Base-by-base conservation (phyloP, 495 filamentous ascomycete genomes). In the Penicillium herquei region DNA sequence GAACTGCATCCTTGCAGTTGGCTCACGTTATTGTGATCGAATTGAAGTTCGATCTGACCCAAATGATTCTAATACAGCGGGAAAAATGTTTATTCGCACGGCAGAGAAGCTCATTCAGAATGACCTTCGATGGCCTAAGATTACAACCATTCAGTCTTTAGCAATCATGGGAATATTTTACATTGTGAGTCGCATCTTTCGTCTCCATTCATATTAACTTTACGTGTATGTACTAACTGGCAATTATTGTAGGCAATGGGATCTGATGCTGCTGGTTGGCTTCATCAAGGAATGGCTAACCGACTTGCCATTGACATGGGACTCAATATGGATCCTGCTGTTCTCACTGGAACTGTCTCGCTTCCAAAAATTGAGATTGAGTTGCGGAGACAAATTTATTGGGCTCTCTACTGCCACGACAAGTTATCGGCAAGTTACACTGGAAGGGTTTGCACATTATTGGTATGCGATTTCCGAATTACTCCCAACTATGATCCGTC, bases 81-180 rank as follows among this genome's bases (percentile, higher is more conserved):
- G 90, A 1, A 84, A 88, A 49, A 78, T 86, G 56, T 93, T 93
- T 67, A 89, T 90, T 59, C 78, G 77, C 31, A 84, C 87, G 62
- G 83, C 84, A 18, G 75, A 84, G 53, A 71, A 74, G 21, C 69
- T 92, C 6, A 74, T 90, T 8, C 59, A 58, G 10, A 68, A 83
- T 42, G 70, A 81, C 32, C 72, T 89, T 52, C 78, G 84, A 18
- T 79, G 82, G 63, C 80, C 75, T 0, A 72, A 60, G 4, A 69
- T 93, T 17, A 93, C 90, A 7, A 91, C 87, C 3, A 85, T 92
- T 39, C 90, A 93, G 68, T 88, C 89, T 0, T 67, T 93, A 21
- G 84, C 85, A 5, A 78, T 95, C 54, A 88, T 95, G 87, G 69
- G 70, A 8, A 58, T 62, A 49, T 55, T 59, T 10, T 70, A 70